Conservation (phyloP, 2,329 filamentous ascomycete genomes). For the Aspergillus sp. region DNA sequence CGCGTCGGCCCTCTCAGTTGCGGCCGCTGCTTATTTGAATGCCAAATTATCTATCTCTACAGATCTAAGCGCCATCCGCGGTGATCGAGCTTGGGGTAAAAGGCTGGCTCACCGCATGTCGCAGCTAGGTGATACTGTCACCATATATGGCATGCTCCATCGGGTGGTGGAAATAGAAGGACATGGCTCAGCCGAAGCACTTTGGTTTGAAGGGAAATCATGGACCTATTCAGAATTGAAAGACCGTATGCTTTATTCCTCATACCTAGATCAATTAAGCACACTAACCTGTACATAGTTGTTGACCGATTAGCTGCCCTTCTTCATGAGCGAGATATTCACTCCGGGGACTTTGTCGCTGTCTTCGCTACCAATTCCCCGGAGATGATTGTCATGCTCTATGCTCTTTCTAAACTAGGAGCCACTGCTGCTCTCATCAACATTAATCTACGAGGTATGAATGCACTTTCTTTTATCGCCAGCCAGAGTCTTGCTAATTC, state of each 20-base stretch:
- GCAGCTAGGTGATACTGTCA: slow-evolving; percentile 39
- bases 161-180: slow-evolving; percentile 41
- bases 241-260: slow-evolving; percentile 32
- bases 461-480: background rate
- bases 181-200: slow-evolving; percentile 38
- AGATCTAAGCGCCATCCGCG: slow-evolving; percentile 37
- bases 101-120: slow-evolving; percentile 37
- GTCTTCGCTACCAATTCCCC: slow-evolving; percentile 52
- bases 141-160: slow-evolving; percentile 46
- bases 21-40: slow-evolving; percentile 44
- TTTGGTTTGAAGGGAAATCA: slow-evolving; percentile 51
- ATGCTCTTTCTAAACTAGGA: slow-evolving; percentile 49
- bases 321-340: slow-evolving; percentile 38
- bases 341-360: slow-evolving; percentile 43
- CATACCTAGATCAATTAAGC: too few species aligned
- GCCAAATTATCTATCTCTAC: slow-evolving; percentile 43
- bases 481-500: background rate
- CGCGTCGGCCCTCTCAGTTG: slow-evolving; percentile 35
- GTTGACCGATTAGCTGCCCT: slow-evolving; percentile 46
- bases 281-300: slow-evolving; percentile 30
- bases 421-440: slow-evolving; percentile 49
- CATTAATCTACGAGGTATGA: slow-evolving; percentile 46
- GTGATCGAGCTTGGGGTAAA: slow-evolving; percentile 34
- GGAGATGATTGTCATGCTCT: slow-evolving; percentile 47
- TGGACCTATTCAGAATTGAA: slow-evolving; percentile 50